Conservation (phyloP, 208 protist genomes). For the Porcisia hertigi region DNA sequence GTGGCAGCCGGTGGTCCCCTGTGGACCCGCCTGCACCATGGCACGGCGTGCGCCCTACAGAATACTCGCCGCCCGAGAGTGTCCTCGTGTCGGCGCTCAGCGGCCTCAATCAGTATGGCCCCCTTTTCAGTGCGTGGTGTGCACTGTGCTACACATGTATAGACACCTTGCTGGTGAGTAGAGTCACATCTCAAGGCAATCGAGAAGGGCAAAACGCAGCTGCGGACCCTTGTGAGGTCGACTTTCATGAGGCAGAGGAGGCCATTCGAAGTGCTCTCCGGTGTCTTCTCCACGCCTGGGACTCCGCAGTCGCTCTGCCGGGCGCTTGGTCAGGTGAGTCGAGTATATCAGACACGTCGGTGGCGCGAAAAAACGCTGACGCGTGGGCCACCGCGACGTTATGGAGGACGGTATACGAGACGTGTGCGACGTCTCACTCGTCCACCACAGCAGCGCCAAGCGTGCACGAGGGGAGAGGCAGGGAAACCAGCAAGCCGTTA, state of each 20-base stretch:
- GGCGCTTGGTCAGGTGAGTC: background rate
- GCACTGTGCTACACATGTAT: constrained; percentile 21
- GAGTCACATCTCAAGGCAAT: background rate
- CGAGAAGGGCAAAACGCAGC: background rate
- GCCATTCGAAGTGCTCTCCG: background rate
- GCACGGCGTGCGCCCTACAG: constrained; percentile 2
- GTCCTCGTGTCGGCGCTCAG: constrained; percentile 2
- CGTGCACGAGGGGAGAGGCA: background rate
- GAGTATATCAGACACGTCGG: background rate
- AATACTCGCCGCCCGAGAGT: background rate
- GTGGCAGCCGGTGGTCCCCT: constrained; percentile 6
- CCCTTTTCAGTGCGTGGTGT: constrained; percentile 35
- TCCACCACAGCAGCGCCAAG: background rate
- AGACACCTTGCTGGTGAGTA: background rate
- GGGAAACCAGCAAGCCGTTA: too few species aligned
- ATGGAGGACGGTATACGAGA: constrained; percentile 5
- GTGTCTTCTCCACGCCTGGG: constrained; percentile 14
- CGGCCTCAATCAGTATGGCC: constrained; percentile 10
- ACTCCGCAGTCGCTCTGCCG: constrained; percentile 4
- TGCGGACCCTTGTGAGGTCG: background rate
- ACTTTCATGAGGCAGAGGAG: background rate
- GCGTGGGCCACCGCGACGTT: constrained; percentile 2
- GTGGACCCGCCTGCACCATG: constrained; percentile 15
- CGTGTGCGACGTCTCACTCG: background rate
- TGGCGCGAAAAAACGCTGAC: background rate